Evolutionary conservation across 2,329 filamentous ascomycete species (phyloP).

Genomic region (Sphaerulina vaccinii): DNA sequence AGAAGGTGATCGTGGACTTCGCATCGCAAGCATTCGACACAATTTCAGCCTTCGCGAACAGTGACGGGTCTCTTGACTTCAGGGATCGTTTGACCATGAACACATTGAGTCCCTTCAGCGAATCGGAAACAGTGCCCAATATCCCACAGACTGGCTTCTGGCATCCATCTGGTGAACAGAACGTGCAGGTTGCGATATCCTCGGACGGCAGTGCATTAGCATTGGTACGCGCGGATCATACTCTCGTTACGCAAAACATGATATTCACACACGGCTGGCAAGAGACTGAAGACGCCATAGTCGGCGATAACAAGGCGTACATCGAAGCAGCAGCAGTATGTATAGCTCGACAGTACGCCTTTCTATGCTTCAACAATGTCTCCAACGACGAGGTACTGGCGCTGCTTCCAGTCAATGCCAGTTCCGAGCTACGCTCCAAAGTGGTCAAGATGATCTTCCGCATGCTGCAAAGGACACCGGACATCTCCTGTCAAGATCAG

Average conservation of each 20-base stretch:
- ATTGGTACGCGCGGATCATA: slow-evolving; percentile 45
- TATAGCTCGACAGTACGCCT: slow-evolving; percentile 36
- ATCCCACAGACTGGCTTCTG: slow-evolving; percentile 76
- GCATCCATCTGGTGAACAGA: slow-evolving; percentile 62
- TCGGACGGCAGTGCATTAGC: slow-evolving; percentile 50
- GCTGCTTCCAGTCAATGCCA: slow-evolving; percentile 37
- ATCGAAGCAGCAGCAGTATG: slow-evolving; percentile 36
- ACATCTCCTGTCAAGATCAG: slow-evolving; percentile 68
- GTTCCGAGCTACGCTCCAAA: slow-evolving; percentile 63
- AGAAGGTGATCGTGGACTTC: slow-evolving; percentile 69
- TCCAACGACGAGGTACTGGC: slow-evolving; percentile 53
- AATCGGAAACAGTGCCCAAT: slow-evolving; percentile 64
- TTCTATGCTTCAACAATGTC: slow-evolving; percentile 43
- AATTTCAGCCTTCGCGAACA: slow-evolving; percentile 69
- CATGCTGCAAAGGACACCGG: slow-evolving; percentile 70
- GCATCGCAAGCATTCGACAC: slow-evolving; percentile 69
- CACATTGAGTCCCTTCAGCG: slow-evolving; percentile 60
- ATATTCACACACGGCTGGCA: slow-evolving; percentile 33
- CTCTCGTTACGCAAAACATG: slow-evolving; percentile 37
- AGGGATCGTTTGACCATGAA: slow-evolving; percentile 73
- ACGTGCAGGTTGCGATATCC: slow-evolving; percentile 47
- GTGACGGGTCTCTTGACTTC: slow-evolving; percentile 79
- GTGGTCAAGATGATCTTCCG: slow-evolving; percentile 64
- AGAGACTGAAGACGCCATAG: slow-evolving; percentile 29
- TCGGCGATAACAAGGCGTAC: slow-evolving; percentile 27